Conservation (phyloP, 495 filamentous ascomycete species). For the Neurospora sp. region DNA sequence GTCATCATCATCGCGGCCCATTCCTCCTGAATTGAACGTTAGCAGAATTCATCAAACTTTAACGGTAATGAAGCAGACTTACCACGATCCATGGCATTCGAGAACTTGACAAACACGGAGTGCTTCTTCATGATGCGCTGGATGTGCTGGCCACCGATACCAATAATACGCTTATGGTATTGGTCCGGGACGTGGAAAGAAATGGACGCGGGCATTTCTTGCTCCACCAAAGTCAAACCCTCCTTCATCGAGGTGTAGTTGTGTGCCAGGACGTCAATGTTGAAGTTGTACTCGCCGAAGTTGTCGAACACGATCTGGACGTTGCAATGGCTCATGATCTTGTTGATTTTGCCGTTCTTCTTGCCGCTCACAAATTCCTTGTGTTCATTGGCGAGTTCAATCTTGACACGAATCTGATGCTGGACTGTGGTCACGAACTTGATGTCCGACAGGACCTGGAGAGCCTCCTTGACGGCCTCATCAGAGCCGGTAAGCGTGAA, state of each 20-base stretch:
- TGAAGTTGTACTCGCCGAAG: slow-evolving; percentile 99
- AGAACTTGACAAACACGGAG: slow-evolving; percentile 99
- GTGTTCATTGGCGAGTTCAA: slow-evolving; percentile 97
- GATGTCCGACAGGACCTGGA: slow-evolving; percentile 86
- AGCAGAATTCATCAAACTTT: background rate
- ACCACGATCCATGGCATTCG: slow-evolving; percentile 94
- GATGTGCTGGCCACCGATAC: slow-evolving; percentile 96
- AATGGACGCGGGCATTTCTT: slow-evolving; percentile 98
- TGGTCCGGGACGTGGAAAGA: slow-evolving; percentile 99
- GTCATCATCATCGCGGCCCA: slow-evolving; percentile 92
- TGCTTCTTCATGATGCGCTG: slow-evolving; percentile 99
- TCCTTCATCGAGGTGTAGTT: slow-evolving; percentile 88
- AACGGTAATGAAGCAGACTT: background rate
- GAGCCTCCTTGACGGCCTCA: slow-evolving; percentile 85
- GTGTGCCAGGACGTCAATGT: slow-evolving; percentile 89
- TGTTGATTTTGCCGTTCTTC: slow-evolving; percentile 99
- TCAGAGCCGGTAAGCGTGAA: slow-evolving; percentile 94
- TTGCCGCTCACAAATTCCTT: slow-evolving; percentile 99
- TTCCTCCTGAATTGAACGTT: slow-evolving; percentile 31
- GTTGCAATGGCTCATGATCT: slow-evolving; percentile 98
- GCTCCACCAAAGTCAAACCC: slow-evolving; percentile 85
- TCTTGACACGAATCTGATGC: slow-evolving; percentile 92
- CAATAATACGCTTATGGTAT: slow-evolving; percentile 99
- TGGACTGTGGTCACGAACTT: slow-evolving; percentile 78
- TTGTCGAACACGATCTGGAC: slow-evolving; percentile 98